Evolutionary conservation across 2,329 filamentous ascomycete species (phyloP).

Genomic region (Trichoderma koningii): DNA sequence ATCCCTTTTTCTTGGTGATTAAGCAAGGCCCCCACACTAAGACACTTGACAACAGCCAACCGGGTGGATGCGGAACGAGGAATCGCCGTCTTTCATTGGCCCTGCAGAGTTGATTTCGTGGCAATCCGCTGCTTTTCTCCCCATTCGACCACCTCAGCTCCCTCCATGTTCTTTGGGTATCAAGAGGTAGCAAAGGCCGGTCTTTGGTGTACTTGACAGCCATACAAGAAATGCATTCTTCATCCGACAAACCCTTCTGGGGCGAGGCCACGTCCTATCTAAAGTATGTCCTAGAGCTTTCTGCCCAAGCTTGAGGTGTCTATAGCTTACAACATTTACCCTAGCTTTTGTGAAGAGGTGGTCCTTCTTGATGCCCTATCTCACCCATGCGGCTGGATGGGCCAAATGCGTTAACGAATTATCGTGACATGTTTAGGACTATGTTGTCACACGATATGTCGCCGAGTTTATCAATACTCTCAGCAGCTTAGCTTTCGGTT

Average conservation of each 20-base stretch:
- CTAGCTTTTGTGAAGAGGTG: constrained; percentile 5
- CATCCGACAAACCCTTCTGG: background rate
- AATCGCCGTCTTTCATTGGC: too few species aligned
- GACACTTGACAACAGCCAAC: too few species aligned
- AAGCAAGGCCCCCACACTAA: too few species aligned
- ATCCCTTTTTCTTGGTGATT: too few species aligned
- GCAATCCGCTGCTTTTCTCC: too few species aligned
- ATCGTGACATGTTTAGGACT: constrained; percentile 34
- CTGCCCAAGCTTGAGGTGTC: background rate
- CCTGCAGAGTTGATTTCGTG: too few species aligned
- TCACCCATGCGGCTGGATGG: background rate
- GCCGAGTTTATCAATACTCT: constrained; percentile 50
- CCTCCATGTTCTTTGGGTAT: background rate
- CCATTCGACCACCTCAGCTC: background rate
- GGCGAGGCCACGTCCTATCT: background rate
- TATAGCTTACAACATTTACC: background rate
- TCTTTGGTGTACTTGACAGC: background rate
- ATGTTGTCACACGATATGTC: constrained; percentile 46
- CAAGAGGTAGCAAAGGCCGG: background rate
- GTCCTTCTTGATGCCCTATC: background rate
- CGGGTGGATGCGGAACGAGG: too few species aligned
- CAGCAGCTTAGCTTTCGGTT: constrained; percentile 44
- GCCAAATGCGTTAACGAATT: background rate
- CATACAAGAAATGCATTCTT: background rate
- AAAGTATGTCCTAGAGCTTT: background rate